These are phyloP conservation scores for Salix arbutifolia DNA, from an alignment of 345 rosid species.

Conservation along the genomic window DNA sequence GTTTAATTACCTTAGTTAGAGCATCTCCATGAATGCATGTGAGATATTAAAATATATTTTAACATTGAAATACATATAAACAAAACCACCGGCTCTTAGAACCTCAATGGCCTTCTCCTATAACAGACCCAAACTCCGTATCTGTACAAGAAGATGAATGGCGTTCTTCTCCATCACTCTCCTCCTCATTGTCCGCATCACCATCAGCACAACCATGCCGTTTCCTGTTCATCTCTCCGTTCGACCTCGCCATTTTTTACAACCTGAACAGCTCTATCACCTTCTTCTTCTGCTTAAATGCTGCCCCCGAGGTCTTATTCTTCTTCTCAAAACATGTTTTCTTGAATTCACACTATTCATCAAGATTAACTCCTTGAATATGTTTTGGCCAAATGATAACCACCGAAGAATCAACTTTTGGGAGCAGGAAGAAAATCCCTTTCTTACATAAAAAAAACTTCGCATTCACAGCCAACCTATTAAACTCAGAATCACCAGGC, in stretches of 20 bases:
- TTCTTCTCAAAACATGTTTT: conserved; percentile 73
- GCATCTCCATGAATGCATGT: too few species aligned
- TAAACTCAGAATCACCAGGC: conserved; percentile 82
- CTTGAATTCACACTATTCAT: conserved; percentile 78
- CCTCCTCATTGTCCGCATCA: conserved; percentile 14
- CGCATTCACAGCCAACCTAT: conserved; percentile 81
- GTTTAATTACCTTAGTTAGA: too few species aligned
- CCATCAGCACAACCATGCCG: conserved; percentile 16
- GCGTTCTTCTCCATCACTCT: conserved; percentile 9
- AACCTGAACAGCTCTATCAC: conserved; percentile 50
- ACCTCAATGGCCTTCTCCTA: conserved; percentile 53
- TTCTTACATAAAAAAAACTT: conserved; percentile 69
- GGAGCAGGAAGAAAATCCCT: conserved; percentile 83
- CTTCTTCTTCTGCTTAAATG: conserved; percentile 89
- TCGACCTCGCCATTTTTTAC: conserved; percentile 18
- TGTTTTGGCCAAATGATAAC: conserved; percentile 72
- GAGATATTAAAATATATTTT: too few species aligned
- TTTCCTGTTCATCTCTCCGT: background rate
- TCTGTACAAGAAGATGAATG: conserved; percentile 22
- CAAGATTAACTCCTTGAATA: conserved; percentile 52
- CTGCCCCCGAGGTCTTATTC: conserved; percentile 84
- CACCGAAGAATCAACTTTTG: conserved; percentile 78
- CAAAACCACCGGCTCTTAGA: conserved; percentile 42
- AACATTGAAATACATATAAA: too few species aligned
- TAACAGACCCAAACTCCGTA: conserved; percentile 37